Evolutionary conservation across 306 rosid species (phyloP).

Genomic region (Comarum palustre): DNA sequence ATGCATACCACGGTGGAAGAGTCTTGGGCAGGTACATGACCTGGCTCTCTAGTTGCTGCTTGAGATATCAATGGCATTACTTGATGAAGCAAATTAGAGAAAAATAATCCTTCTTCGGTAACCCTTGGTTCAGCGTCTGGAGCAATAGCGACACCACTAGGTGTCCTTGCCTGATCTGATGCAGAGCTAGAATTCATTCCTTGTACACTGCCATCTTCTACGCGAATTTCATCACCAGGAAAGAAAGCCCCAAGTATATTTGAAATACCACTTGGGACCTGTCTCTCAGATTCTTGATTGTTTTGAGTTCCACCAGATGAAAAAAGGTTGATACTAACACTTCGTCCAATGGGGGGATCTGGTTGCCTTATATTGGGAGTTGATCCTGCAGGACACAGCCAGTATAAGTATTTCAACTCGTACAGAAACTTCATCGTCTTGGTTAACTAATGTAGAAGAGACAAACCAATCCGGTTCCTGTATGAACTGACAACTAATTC

Average conservation of each 20-base stretch:
- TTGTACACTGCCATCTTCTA: constrained; percentile 63
- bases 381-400: constrained; percentile 45
- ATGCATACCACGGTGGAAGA: constrained; percentile 53
- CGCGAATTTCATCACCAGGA: constrained; percentile 87
- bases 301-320: constrained; percentile 68
- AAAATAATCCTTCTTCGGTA: constrained; percentile 70
- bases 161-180: constrained; percentile 48
- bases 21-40: constrained; percentile 31
- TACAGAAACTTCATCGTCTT: neutral
- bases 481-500: constrained; percentile 3
- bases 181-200: constrained; percentile 42
- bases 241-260: constrained; percentile 62
- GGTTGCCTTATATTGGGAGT: constrained; percentile 46
- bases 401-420: constrained; percentile 13
- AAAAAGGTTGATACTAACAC: constrained; percentile 59
- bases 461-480: neutral
- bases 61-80: constrained; percentile 74
- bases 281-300: constrained; percentile 66
- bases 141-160: constrained; percentile 37
- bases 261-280: constrained; percentile 56
- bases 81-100: constrained; percentile 73
- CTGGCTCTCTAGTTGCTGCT: constrained; percentile 44
- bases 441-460: constrained; percentile 4
- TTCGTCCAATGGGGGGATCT: constrained; percentile 46
- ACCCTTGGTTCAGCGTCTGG: constrained; percentile 63